phyloP scores from a whole-genome alignment of 805 yeast species.

The Starmera amethionina region DNA sequence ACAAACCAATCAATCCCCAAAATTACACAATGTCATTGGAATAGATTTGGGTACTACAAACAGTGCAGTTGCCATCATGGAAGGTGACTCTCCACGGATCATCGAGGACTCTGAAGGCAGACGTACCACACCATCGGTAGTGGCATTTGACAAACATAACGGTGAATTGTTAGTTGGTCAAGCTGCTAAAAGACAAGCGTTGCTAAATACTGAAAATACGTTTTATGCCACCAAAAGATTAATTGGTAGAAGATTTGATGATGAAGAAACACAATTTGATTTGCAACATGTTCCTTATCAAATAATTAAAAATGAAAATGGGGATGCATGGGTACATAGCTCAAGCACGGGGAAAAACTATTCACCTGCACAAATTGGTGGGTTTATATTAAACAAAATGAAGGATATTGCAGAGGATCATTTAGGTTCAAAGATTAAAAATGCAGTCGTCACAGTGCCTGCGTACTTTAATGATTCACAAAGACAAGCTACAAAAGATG shows the following conservation, averaged over 20 bases:
- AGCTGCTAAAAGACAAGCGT: constrained; percentile 71
- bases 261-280: constrained; percentile 63
- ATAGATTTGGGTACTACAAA: constrained; percentile 83
- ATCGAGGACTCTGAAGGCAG: constrained; percentile 73
- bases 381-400: constrained; percentile 53
- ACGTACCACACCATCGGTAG: constrained; percentile 73
- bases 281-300: constrained; percentile 51
- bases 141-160: constrained; percentile 43
- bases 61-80: constrained; percentile 74
- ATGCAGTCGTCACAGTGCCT: constrained; percentile 76
- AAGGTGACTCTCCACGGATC: constrained; percentile 51
- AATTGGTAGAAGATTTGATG: constrained; percentile 64
- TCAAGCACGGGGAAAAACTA: constrained; percentile 26
- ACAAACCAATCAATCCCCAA: not conserved
- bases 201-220: constrained; percentile 66
- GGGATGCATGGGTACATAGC: constrained; percentile 57
- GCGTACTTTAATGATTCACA: constrained; percentile 78
- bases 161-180: constrained; percentile 47
- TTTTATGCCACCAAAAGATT: constrained; percentile 76
- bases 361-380: constrained; percentile 69
- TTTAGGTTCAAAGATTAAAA: constrained; percentile 36
- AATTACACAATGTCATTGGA: constrained; percentile 42
- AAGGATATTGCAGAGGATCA: constrained; percentile 48
- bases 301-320: constrained; percentile 46
- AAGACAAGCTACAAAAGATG: constrained; percentile 71